Base-by-base conservation (phyloP, 2,329 filamentous ascomycete genomes). In the Pezicula neosporulosa region DNA sequence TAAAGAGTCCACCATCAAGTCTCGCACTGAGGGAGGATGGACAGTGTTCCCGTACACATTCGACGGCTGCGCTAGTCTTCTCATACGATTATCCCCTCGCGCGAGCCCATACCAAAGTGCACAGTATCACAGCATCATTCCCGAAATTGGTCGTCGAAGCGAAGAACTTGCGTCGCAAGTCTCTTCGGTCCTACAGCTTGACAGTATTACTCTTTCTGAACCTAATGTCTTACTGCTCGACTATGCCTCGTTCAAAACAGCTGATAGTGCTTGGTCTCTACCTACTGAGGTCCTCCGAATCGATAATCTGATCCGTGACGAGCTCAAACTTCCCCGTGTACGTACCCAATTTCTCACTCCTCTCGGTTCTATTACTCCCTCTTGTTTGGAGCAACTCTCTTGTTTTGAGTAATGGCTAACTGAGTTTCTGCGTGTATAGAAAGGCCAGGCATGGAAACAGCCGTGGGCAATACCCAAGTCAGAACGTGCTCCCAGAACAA, bases 141-240 rank as follows among this genome's bases (percentile, higher is more conserved):
- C 5, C n/a, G 9, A 15, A 18, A 12, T 19, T 24, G 13, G 16
- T 19, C 13, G 16, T 18, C 39, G 24, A 42, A 13, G 39, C 16
- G 6, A 24, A 18, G 16, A 13, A 19, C 5, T 19, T 42, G 9
- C 39, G 6, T 13, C 16, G 18, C 18, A 45, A 30, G 18, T 24
- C 19, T 45, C 12, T 9, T 8, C 30, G 27, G 19, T 10, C 12
- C 24, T 45, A 13, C 12, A 28, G 21, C 52, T 60, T 16, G 33
- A 57, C 33, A 52, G 48, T 33, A 43, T 62, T n/a, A 49, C 15
- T 0, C 53, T 68, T 6, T 62, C 63, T 0, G 65, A 67, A 44
- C 62, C 58, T 1, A 68, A 68, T 36, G 65, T 67, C 12, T 50
- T 68, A 3, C 53, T 67, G 12, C 57, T 68, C 3, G 65, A 68